Percentiles rank a stretch among this genome's conserved stretches.
phyloP scores from a whole-genome alignment of 208 protist genomes.

The Trypanosoma scelopori region DNA sequence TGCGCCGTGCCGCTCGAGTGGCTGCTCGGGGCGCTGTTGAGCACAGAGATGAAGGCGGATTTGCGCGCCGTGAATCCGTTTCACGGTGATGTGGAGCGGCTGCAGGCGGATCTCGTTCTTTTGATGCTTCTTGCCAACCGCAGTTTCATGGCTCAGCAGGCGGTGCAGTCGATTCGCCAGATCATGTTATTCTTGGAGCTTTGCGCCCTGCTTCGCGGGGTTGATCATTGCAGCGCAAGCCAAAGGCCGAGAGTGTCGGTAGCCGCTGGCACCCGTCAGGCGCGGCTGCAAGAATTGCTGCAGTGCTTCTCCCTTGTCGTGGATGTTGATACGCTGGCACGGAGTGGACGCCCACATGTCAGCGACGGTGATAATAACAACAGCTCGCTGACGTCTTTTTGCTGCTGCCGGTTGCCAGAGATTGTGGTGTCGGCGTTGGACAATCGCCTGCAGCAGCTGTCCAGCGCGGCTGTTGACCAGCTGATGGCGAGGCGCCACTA shows the following conservation, averaged over 20 bases:
- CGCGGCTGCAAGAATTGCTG: constrained; percentile 33
- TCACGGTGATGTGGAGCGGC: constrained; percentile 32
- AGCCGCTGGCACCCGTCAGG: background rate
- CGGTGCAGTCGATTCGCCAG: constrained; percentile 39
- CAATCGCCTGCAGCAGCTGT: constrained; percentile 48
- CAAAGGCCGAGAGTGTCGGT: background rate
- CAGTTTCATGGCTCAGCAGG: constrained; percentile 58
- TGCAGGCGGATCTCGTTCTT: constrained; percentile 46
- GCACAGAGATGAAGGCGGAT: constrained; percentile 48
- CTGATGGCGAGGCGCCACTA: constrained; percentile 68
- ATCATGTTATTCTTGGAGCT: constrained; percentile 55
- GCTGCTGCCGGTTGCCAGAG: constrained; percentile 26
- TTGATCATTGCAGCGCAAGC: background rate
- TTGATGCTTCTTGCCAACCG: constrained; percentile 73
- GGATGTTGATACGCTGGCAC: constrained; percentile 24
- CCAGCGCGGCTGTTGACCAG: constrained; percentile 45
- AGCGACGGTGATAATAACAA: background rate
- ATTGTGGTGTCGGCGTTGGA: constrained; percentile 30
- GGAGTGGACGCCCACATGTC: constrained; percentile 8
- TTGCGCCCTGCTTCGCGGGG: constrained; percentile 43
- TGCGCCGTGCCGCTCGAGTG: constrained; percentile 52
- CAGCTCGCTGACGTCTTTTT: too few relatives aligned
- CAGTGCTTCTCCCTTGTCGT: constrained; percentile 61
- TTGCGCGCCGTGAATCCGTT: constrained; percentile 65
- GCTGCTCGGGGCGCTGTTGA: constrained; percentile 57